Evolutionary conservation across 495 filamentous ascomycete species (phyloP).

Genomic region (Aspergillus avenaceus): DNA sequence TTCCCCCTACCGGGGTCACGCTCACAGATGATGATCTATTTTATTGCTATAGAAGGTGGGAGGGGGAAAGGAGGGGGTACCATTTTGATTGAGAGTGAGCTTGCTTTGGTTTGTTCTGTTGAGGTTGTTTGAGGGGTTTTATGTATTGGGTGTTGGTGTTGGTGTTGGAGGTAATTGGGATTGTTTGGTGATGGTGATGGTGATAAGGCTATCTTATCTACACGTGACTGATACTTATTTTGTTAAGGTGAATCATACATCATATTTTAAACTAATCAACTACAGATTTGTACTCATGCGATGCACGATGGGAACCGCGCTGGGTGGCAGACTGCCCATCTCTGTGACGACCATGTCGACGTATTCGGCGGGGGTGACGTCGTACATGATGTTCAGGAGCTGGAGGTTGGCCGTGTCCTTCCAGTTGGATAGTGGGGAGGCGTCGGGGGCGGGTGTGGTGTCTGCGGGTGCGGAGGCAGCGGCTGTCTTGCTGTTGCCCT

Average conservation of each 20-base stretch:
- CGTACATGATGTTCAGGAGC: constrained; percentile 82
- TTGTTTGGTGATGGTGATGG: neutral
- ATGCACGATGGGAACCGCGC: constrained; percentile 61
- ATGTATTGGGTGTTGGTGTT: too few species aligned
- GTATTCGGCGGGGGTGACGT: constrained; percentile 87
- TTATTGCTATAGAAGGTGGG: too few species aligned
- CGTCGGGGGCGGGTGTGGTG: constrained; percentile 14
- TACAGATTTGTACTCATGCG: constrained; percentile 46
- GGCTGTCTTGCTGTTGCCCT: constrained; percentile 35
- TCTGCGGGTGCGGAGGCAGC: constrained; percentile 20
- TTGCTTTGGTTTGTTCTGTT: neutral
- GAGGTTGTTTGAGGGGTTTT: too few species aligned
- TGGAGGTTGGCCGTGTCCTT: constrained; percentile 59
- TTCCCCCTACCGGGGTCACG: too few species aligned
- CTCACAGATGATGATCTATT: too few species aligned
- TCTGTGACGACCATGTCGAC: constrained; percentile 89
- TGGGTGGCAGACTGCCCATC: constrained; percentile 81
- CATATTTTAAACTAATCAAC: neutral
- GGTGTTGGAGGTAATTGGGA: neutral
- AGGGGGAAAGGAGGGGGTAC: constrained; percentile 1
- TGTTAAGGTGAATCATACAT: neutral
- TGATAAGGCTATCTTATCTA: neutral
- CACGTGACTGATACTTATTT: neutral
- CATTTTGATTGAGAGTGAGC: constrained; percentile 18
- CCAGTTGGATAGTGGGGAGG: constrained; percentile 53